These are phyloP conservation scores for Podaxis sp. DNA, from an alignment of 768 basidiomycete species.

Conservation along the genomic window DNA sequence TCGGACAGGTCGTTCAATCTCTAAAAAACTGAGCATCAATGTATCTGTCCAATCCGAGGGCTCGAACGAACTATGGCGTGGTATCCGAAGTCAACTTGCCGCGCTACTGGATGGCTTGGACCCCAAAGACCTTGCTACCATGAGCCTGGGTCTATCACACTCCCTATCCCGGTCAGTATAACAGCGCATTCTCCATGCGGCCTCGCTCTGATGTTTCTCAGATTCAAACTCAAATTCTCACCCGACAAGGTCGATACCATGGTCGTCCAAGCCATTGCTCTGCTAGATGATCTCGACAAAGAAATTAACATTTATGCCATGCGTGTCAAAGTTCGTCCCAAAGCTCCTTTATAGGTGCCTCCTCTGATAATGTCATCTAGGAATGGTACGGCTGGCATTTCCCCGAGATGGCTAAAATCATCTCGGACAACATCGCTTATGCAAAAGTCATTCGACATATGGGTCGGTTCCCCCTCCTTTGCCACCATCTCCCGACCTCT, in stretches of 20 bases:
- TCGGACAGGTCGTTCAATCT: conserved; percentile 72
- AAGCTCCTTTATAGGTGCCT: neutral
- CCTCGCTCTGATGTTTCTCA: conserved; percentile 26
- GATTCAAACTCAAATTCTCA: conserved; percentile 99
- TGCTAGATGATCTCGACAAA: conserved; percentile 98
- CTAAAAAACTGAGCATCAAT: conserved; percentile 92
- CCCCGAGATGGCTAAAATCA: conserved; percentile 99
- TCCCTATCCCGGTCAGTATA: conserved; percentile 81
- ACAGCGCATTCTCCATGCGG: neutral
- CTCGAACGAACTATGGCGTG: conserved; percentile 81
- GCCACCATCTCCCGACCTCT: neutral
- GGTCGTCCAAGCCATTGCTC: conserved; percentile 98
- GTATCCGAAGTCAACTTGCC: conserved; percentile 87
- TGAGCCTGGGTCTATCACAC: conserved; percentile 97
- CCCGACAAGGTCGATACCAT: conserved; percentile 99
- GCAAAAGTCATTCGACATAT: conserved; percentile 90
- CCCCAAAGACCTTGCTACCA: conserved; percentile 92
- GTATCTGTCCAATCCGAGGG: conserved; percentile 59
- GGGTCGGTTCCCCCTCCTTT: conserved; percentile 49
- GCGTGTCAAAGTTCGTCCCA: conserved; percentile 83
- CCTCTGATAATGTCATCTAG: conserved; percentile 35
- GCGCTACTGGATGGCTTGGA: conserved; percentile 87
- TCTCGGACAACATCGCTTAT: conserved; percentile 95
- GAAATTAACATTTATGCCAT: conserved; percentile 99
- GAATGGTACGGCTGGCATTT: conserved; percentile 99